A percentile compares a stretch with the other conserved stretches of the same genome.
phyloP scores from a whole-genome alignment of 192 early-diverging fungal species.

The Backusella tarrabulga region DNA sequence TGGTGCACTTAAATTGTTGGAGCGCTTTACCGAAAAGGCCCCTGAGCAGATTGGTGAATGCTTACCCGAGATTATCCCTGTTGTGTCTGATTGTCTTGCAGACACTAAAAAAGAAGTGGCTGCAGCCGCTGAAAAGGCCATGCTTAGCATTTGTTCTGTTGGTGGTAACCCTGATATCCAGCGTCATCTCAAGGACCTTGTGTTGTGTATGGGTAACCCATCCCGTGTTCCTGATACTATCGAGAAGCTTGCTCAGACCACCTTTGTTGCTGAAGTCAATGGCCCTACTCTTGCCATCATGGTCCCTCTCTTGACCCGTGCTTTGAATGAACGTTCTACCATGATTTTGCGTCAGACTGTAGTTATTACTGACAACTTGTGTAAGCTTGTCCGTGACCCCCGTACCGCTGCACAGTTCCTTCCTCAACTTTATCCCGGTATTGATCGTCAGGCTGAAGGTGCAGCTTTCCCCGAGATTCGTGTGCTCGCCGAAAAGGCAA shows the following conservation, averaged over 20 bases:
- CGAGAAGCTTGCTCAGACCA: constrained; percentile 63
- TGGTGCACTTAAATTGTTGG: constrained; percentile 49
- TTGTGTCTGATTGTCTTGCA: constrained; percentile 66
- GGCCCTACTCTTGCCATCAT: constrained; percentile 78
- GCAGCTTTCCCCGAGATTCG: constrained; percentile 75
- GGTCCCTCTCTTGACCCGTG: constrained; percentile 73
- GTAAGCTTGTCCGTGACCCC: constrained; percentile 84
- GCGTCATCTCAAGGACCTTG: constrained; percentile 66
- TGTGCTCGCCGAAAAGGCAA: constrained; percentile 58
- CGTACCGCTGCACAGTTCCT: constrained; percentile 76
- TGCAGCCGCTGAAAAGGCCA: constrained; percentile 52
- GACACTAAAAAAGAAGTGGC: constrained; percentile 76
- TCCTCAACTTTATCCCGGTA: constrained; percentile 67
- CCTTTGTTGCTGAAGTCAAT: constrained; percentile 77
- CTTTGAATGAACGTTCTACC: constrained; percentile 61
- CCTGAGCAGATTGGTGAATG: constrained; percentile 49
- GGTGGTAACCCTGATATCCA: constrained; percentile 76
- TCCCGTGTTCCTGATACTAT: constrained; percentile 72
- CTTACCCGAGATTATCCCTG: constrained; percentile 63
- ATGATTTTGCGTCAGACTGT: constrained; percentile 66
- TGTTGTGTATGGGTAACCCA: constrained; percentile 75
- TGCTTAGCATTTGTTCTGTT: constrained; percentile 69
- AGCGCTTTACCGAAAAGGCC: constrained; percentile 41
- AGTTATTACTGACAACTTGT: constrained; percentile 84
- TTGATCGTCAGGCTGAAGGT: constrained; percentile 71